Evolutionary conservation across 1,284 basidiomycete genomes (phyloP).

Genomic region (Trametes versicolor): DNA sequence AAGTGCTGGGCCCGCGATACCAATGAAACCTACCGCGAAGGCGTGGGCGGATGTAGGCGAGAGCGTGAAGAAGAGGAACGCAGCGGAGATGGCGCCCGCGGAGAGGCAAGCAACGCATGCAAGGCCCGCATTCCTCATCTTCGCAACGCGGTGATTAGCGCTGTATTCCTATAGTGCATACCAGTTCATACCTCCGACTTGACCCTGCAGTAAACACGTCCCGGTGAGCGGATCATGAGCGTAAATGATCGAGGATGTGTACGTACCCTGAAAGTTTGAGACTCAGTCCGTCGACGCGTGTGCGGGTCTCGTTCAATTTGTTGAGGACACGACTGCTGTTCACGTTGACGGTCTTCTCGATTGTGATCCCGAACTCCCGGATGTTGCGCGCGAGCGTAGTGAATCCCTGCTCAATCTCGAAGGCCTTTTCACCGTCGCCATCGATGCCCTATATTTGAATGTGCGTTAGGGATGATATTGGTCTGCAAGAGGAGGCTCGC

Average conservation of each 20-base stretch:
- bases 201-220: background rate
- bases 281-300: background rate
- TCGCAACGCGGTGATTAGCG: too few species aligned
- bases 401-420: background rate
- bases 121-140: background rate
- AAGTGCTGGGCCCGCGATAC: too few species aligned
- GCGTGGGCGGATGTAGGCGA: background rate
- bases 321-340: background rate
- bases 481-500: background rate
- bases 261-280: background rate
- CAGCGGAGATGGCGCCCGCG: conserved; percentile 9
- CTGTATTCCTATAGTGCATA: too few species aligned
- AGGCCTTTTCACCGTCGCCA: background rate
- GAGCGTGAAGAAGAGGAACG: conserved; percentile 7
- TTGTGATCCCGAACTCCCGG: background rate
- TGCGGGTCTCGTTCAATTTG: background rate
- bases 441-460: background rate
- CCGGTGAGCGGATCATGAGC: too few species aligned
- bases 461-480: background rate
- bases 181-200: background rate
- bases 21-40: background rate
- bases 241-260: too few species aligned
- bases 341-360: background rate
- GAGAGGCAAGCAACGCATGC: background rate
- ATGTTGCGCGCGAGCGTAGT: background rate